phyloP scores from a whole-genome alignment of 306 rosid species.

The Dryas drummondii region DNA sequence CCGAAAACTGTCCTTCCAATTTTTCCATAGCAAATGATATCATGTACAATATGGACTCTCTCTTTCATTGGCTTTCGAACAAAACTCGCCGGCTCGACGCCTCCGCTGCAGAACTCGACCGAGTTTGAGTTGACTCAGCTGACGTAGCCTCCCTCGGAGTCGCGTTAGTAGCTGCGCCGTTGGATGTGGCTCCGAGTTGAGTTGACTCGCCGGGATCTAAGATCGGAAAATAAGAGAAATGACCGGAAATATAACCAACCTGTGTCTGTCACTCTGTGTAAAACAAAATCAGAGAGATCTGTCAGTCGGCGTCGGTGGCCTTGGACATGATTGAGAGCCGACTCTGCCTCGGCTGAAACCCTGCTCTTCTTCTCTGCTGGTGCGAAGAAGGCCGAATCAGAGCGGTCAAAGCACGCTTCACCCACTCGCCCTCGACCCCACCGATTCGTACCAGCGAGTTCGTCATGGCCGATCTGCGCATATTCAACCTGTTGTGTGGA shows the following conservation, averaged over 20 bases:
- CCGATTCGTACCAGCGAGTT: conserved; percentile 89
- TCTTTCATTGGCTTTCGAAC: not conserved
- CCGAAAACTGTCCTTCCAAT: conserved; percentile 47
- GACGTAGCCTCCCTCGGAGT: no score
- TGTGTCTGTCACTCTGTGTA: conserved; percentile 39
- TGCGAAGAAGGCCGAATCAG: conserved; percentile 92
- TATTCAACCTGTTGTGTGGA: conserved; percentile 62
- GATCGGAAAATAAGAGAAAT: conserved; percentile 34
- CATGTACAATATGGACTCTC: conserved; percentile 25
- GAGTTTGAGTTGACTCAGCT: conserved; percentile 6
- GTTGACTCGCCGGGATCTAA: conserved; percentile 31
- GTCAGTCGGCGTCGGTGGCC: conserved; percentile 27
- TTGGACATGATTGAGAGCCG: conserved; percentile 73
- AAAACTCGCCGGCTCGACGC: conserved; percentile 17
- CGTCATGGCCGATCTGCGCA: conserved; percentile 97
- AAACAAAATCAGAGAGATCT: conserved; percentile 31
- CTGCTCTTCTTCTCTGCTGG: conserved; percentile 69
- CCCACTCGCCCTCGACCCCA: conserved; percentile 96
- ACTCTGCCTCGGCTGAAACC: conserved; percentile 67
- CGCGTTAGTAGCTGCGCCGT: no score
- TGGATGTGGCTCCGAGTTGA: conserved; percentile 4
- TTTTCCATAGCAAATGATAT: conserved; percentile 62
- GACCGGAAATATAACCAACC: conserved; percentile 35
- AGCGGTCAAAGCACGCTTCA: conserved; percentile 77
- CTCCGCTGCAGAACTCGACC: conserved; percentile 10